phyloP scores from a whole-genome alignment of 768 basidiomycete species.

The Xerocomellus intermedius region DNA sequence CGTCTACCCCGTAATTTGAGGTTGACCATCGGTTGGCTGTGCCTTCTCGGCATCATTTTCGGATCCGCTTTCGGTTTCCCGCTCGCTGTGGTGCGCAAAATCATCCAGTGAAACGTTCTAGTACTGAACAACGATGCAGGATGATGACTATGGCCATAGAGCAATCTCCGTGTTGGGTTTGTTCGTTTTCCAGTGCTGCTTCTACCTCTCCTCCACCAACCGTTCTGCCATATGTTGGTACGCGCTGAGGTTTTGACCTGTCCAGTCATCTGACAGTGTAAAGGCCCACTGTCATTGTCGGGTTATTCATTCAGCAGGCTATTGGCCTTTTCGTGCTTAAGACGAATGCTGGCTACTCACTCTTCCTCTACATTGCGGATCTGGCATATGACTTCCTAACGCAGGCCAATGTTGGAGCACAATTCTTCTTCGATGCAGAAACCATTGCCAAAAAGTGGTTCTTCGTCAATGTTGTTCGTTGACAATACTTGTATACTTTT shows the following conservation, averaged over 20 bases:
- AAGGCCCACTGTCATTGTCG: conserved; percentile 86
- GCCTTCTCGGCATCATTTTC: conserved; percentile 73
- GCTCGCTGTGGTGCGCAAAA: conserved; percentile 46
- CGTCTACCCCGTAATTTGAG: conserved; percentile 51
- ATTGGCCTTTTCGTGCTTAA: conserved; percentile 91
- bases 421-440: conserved; percentile 78
- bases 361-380: conserved; percentile 82
- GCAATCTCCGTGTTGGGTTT: conserved; percentile 82
- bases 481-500: conserved; percentile 3
- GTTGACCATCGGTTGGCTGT: conserved; percentile 70
- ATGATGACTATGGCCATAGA: conserved; percentile 71
- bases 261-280: not conserved
- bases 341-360: conserved; percentile 72
- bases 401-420: conserved; percentile 66
- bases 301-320: conserved; percentile 80
- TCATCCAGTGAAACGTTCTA: conserved; percentile 1
- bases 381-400: conserved; percentile 79
- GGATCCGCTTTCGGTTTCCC: conserved; percentile 86
- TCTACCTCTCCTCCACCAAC: conserved; percentile 65
- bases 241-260: conserved; percentile 14
- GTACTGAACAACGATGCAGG: conserved; percentile 35
- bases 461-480: conserved; percentile 72
- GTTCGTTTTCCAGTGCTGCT: conserved; percentile 72
- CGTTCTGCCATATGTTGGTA: conserved; percentile 72
- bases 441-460: conserved; percentile 74